Percentiles rank a stretch among this genome's conserved stretches.
Evolutionary conservation across 192 early-diverging fungal species (phyloP).

Genomic region (Diversispora eburnea): DNA sequence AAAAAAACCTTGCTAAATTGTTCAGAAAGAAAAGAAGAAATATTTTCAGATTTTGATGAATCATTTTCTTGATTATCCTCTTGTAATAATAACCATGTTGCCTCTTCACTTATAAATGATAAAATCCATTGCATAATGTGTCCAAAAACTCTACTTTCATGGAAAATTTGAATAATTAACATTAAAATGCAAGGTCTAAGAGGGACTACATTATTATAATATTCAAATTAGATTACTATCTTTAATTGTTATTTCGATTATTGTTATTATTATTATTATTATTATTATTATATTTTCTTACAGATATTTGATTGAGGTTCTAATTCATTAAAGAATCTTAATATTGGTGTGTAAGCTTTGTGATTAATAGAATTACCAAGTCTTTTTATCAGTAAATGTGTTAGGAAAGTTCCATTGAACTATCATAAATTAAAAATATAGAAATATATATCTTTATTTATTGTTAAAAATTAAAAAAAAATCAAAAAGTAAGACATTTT

Average conservation of each 20-base stretch:
- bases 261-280: neutral
- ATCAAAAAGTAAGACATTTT: neutral
- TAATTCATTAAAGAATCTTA: slow-evolving; percentile 18
- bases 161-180: neutral
- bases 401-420: slow-evolving; percentile 9
- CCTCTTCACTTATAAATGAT: slow-evolving; percentile 13
- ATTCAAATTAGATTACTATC: neutral
- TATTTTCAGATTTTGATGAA: neutral
- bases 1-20: neutral
- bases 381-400: slow-evolving; percentile 1
- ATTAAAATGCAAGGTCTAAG: slow-evolving; percentile 6
- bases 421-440: neutral
- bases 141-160: neutral
- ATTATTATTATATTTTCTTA: neutral
- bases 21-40: neutral
- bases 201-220: slow-evolving; percentile 1
- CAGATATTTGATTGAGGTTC: neutral
- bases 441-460: neutral
- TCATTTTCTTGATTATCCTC: neutral
- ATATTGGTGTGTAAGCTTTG: slow-evolving; percentile 1
- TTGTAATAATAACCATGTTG: neutral
- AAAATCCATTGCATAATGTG: slow-evolving; percentile 10
- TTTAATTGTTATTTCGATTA: neutral
- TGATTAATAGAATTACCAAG: neutral
- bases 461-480: neutral